Base-by-base conservation (phyloP, 306 rosid genomes). In the Phaseolus lunatus region DNA sequence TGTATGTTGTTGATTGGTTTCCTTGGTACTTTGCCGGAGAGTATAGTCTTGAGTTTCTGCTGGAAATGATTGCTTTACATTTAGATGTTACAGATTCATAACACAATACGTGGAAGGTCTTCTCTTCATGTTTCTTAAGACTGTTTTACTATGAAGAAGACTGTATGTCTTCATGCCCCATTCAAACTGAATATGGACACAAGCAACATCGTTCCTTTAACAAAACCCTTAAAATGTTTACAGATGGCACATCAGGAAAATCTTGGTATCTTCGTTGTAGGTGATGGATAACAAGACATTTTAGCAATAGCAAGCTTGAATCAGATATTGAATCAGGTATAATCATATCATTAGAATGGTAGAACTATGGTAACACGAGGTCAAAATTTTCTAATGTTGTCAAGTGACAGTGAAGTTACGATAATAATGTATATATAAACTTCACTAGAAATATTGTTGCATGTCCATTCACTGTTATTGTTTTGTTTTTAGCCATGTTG, bases 31-130 rank as follows among this genome's bases (percentile, higher is more conserved):
- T 52, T 90, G 84, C 87, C 92, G 98, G 97, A 4, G 77, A 80
- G 39, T 92, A 94, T 73, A 67, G 86, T 63, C 77, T 77, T 19
- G 85, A 89, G 67, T 85, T 93, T 67, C 75, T 90, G 23, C 54
- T 88, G 80, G 97, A 89, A 87, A 89, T 87, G 92, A 86, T 89
- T 84, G 95, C 85, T 66, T 76, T 66, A 75, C 98, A 94, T 84
- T 83, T 94, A 63, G 98, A 90, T 78, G 97, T 88, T 48, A 78
- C 96, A 6, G 43, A 73, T 85, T 87, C 92, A 16, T 90, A 87
- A 33, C 23, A 31, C 81, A 81, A 77, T 29, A 87, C 82, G 22
- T 90, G 98, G 98, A 89, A 50, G 84, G 84, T 76, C 71, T 84
- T 88, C 56, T 87, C 95, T 26, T 69, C 56, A 53, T 94, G 98